Base-by-base conservation (phyloP, 805 yeast species). In the Yarrowia sp. region DNA sequence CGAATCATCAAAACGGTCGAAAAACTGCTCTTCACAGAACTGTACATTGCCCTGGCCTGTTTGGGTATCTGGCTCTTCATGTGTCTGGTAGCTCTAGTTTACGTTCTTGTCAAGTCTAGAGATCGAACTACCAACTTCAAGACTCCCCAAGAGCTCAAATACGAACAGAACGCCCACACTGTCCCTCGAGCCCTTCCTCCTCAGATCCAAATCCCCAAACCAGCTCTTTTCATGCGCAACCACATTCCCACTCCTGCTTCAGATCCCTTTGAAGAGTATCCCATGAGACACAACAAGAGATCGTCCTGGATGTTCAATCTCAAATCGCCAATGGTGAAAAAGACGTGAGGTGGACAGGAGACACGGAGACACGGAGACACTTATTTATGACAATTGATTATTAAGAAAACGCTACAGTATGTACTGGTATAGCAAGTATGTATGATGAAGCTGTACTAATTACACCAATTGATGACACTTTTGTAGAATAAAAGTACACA, bases 231-330 rank as follows among this genome's bases (percentile, higher is more conserved):
- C n/a, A 58, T 43, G 47, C 20, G 63, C 14, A 55, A 55, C 46
- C 8, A 55, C 19, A 24, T 56, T 6, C 63, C 63, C 9, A 10
- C 61, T 7, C 64, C 64, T 0, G 38, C 49, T 9, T 9, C 40
- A 3, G 64, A 58, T 24, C 39, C 40, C 6, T 42, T 43, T 43
- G 64, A 30, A 9, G 64, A 58, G 7, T 43, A 42, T 33, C 50
- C 63, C 2, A 20, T 40, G 15, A 6, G 50, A 43, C 33, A 14
- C 2, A 56, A 33, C 49, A 42, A 43, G 40, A 13, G 17, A 4
- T 58, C 64, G 12, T 58, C 50, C 3, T 58, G 64, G 64, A 5
- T 58, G 33, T 58, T 58, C 15, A 58, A 58, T 9, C 64, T 58
- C 19, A 42, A 43, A 30, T 42, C 50, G 12, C 64, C 64, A 20